These are phyloP conservation scores for Aristolochia contorta DNA, from an alignment of 164 flowering plant genomes.

Conservation along the genomic window DNA sequence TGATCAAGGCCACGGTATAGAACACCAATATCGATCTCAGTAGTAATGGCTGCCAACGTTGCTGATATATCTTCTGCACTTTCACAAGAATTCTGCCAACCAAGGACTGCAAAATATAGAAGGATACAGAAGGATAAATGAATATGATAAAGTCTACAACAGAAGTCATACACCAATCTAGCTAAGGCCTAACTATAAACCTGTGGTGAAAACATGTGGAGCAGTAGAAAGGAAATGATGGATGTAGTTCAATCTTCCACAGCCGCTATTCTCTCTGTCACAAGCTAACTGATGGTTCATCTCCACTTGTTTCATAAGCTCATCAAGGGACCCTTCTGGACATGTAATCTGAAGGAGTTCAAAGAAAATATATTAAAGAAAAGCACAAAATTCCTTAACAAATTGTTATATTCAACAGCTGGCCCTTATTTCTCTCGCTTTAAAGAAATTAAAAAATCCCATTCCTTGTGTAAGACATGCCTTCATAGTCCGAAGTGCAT, in stretches of 20 bases:
- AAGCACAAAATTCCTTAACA: background rate
- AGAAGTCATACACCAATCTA: background rate
- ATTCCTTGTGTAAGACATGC: constrained; percentile 18
- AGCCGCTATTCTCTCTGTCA: constrained; percentile 85
- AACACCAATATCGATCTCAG: constrained; percentile 73
- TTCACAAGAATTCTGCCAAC: constrained; percentile 95
- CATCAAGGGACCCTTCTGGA: constrained; percentile 64
- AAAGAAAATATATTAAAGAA: background rate
- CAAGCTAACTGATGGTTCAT: constrained; percentile 92
- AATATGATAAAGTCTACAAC: background rate
- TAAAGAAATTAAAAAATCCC: background rate
- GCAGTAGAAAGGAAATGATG: constrained; percentile 70
- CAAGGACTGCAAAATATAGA: constrained; percentile 57
- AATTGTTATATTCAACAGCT: background rate
- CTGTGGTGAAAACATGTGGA: constrained; percentile 86
- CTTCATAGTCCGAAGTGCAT: constrained; percentile 91
- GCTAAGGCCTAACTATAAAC: constrained; percentile 18
- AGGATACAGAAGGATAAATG: background rate
- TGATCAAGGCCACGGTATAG: constrained; percentile 83
- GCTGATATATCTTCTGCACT: constrained; percentile 71
- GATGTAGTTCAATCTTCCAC: constrained; percentile 75
- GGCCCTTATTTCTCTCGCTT: background rate
- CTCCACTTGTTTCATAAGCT: constrained; percentile 77
- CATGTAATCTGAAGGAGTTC: constrained; percentile 43
- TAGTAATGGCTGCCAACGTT: constrained; percentile 64